phyloP scores from a whole-genome alignment of 441 rosid genomes.

The Macaranga tanarius region DNA sequence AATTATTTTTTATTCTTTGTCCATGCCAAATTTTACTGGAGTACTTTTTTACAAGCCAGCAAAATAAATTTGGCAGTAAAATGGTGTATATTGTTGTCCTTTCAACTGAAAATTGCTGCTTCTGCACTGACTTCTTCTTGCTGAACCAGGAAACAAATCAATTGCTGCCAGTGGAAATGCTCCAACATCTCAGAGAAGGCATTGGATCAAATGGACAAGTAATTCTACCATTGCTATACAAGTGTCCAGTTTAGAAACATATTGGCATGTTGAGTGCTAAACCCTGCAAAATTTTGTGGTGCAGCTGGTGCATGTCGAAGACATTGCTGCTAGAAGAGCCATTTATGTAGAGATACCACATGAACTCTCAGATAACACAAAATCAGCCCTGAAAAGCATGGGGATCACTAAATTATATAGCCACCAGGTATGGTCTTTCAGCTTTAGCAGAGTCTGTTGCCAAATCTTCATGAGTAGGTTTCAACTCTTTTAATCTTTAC shows the following conservation, averaged over 20 bases:
- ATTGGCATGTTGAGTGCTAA: conserved; percentile 23
- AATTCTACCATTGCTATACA: conserved; percentile 21
- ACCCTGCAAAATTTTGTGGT: conserved; percentile 26
- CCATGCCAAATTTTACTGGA: neutral
- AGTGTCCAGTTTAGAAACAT: conserved; percentile 8
- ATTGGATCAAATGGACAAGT: conserved; percentile 86
- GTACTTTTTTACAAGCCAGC: neutral
- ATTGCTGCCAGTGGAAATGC: conserved; percentile 67
- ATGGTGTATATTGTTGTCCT: neutral
- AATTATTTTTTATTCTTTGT: neutral
- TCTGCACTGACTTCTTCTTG: conserved; percentile 21
- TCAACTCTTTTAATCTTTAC: conserved; percentile 26
- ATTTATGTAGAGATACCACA: conserved; percentile 51
- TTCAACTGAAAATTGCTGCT: conserved; percentile 1
- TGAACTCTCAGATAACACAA: conserved; percentile 63
- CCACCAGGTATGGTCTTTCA: conserved; percentile 69
- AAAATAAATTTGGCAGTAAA: neutral
- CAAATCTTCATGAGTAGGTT: conserved; percentile 19
- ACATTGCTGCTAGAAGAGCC: conserved; percentile 62
- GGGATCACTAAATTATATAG: conserved; percentile 74
- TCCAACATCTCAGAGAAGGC: conserved; percentile 78
- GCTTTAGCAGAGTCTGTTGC: conserved; percentile 5
- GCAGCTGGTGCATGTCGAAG: conserved; percentile 86
- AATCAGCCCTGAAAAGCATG: conserved; percentile 58
- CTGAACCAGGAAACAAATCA: conserved; percentile 56